phyloP scores from a whole-genome alignment of 768 basidiomycete genomes.

The Chiua virens region DNA sequence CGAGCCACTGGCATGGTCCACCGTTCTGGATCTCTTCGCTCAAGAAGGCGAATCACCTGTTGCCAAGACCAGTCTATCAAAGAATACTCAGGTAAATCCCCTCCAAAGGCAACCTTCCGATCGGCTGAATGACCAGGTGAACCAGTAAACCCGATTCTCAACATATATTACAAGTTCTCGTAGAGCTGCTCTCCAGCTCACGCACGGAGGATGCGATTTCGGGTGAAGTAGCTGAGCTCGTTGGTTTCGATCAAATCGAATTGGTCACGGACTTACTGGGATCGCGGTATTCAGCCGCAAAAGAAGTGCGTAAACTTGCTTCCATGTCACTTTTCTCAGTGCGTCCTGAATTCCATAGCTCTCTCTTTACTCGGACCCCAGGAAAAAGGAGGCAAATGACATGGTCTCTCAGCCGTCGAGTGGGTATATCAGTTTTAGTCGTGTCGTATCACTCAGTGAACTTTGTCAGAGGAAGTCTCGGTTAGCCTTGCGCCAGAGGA shows the following conservation, averaged over 20 bases:
- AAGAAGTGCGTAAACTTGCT: conserved; percentile 43
- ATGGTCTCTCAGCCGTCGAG: conserved; percentile 2
- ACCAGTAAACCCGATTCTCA: conserved; percentile 13
- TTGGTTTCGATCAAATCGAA: conserved; percentile 86
- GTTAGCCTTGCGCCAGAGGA: conserved; percentile 43
- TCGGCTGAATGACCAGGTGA: conserved; percentile 5
- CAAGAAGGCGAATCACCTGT: neutral
- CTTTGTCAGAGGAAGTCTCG: neutral
- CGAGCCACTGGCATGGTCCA: conserved; percentile 25
- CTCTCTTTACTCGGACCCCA: conserved; percentile 3
- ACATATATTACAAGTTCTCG: conserved; percentile 20
- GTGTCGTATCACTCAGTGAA: neutral
- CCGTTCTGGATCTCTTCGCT: conserved; percentile 35
- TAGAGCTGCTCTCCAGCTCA: conserved; percentile 45
- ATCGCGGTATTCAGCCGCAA: conserved; percentile 47
- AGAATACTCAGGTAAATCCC: conserved; percentile 17
- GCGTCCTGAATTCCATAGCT: conserved; percentile 13
- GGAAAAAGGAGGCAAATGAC: neutral
- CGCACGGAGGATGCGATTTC: conserved; percentile 71
- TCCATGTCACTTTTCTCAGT: neutral
- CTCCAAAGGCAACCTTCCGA: neutral
- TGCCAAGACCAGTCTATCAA: conserved; percentile 7
- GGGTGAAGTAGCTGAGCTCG: conserved; percentile 69
- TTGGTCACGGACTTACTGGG: conserved; percentile 69
- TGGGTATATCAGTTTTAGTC: conserved; percentile 2